Evolutionary conservation across 2,329 filamentous ascomycete genomes (phyloP).

Genomic region (Penicillium sp.): DNA sequence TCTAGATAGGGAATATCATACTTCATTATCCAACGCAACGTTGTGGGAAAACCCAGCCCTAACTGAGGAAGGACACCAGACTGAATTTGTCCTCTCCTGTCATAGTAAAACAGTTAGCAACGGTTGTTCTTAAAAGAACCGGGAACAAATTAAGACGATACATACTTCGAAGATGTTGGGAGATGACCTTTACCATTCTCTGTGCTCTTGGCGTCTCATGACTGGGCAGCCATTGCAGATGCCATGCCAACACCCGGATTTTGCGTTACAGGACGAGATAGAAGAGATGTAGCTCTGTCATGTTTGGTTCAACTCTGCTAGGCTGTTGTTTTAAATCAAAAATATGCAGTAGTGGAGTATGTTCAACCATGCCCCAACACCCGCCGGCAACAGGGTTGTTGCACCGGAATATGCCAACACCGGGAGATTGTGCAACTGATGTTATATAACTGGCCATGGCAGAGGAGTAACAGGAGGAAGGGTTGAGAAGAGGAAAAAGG

Average conservation of each 20-base stretch:
- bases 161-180: neutral
- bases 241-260: neutral
- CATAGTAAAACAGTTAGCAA: neutral
- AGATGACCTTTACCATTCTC: neutral
- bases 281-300: neutral
- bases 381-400: neutral
- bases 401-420: neutral
- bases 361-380: neutral
- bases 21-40: neutral
- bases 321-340: neutral
- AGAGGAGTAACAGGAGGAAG: too few relatives aligned
- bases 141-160: neutral
- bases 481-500: neutral
- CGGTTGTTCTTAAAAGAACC: neutral
- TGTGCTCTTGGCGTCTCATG: neutral
- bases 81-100: neutral
- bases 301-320: neutral
- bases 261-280: neutral
- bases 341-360: neutral
- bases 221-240: neutral
- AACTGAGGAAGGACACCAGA: neutral
- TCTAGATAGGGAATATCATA: neutral
- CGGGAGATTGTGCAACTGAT: neutral
- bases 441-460: neutral
- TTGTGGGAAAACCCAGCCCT: neutral